A percentile compares a stretch with the other conserved stretches of the same genome.
Conservation (phyloP, 208 protist genomes). For the Herpetomonas muscarum region DNA sequence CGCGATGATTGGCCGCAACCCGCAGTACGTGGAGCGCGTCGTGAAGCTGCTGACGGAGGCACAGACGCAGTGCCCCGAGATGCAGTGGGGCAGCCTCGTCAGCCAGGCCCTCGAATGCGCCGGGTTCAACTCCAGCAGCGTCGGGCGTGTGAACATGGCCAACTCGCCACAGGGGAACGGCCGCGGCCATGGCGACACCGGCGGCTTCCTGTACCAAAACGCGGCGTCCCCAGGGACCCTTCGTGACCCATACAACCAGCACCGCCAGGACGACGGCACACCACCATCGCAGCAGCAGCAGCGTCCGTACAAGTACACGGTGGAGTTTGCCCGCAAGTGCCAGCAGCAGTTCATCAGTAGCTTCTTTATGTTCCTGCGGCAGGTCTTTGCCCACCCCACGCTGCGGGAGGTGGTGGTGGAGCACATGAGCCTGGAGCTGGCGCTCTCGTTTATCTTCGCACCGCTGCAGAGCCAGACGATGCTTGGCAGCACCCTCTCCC, state of each 20-base stretch:
- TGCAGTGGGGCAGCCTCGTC: constrained; percentile 75
- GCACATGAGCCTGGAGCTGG: constrained; percentile 51
- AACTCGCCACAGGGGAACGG: neutral
- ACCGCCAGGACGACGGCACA: constrained; percentile 5
- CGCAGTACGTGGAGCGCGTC: constrained; percentile 72
- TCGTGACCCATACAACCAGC: no score
- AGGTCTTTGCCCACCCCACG: constrained; percentile 53
- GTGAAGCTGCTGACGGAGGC: constrained; percentile 56
- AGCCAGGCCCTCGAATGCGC: constrained; percentile 70
- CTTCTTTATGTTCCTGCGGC: constrained; percentile 75
- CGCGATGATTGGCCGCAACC: constrained; percentile 80
- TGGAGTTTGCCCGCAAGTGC: constrained; percentile 41
- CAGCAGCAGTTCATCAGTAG: constrained; percentile 61
- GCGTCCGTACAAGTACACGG: constrained; percentile 58
- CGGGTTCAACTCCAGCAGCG: constrained; percentile 20
- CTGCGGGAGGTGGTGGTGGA: constrained; percentile 36
- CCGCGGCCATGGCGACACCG: constrained; percentile 2
- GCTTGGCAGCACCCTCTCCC: constrained; percentile 68
- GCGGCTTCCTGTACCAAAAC: neutral
- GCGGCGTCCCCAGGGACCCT: neutral
- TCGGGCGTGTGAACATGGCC: neutral
- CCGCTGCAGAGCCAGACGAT: constrained; percentile 52
- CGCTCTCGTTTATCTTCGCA: constrained; percentile 61
- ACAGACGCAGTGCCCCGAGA: constrained; percentile 61
- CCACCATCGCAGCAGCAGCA: constrained; percentile 5